A percentile compares a stretch with the other conserved stretches of the same genome.
These are phyloP conservation scores for Penicillium sp. DNA, from an alignment of 2,329 filamentous ascomycete genomes.

Conservation along the genomic window DNA sequence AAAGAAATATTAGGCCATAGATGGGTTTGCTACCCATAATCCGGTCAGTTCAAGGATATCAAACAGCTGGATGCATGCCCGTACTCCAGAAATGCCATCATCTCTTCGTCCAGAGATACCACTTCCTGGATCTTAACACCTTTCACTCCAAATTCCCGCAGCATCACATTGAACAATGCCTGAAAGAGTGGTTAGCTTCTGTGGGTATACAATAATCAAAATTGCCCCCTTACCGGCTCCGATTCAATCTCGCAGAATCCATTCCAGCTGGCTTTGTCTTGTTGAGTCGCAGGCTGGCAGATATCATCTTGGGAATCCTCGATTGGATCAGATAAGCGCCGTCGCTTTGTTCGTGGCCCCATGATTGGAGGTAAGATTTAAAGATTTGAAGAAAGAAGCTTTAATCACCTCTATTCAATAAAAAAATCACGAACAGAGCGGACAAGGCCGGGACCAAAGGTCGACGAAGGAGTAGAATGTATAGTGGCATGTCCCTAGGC, in stretches of 20 bases:
- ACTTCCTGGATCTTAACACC: constrained; percentile 74
- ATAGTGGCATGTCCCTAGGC: constrained; percentile 16
- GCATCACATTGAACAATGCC: constrained; percentile 82
- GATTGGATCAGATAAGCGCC: constrained; percentile 23
- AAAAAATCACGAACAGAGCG: no score
- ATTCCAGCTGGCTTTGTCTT: constrained; percentile 46
- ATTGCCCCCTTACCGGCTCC: constrained; percentile 61
- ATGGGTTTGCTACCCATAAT: constrained; percentile 60
- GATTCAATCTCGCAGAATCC: constrained; percentile 73
- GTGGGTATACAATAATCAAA: constrained; percentile 26
- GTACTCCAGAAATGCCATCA: constrained; percentile 62
- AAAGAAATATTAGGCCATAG: constrained; percentile 86
- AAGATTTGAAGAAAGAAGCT: not conserved
- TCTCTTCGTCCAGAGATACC: constrained; percentile 66
- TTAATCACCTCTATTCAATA: not conserved
- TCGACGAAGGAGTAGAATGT: no score
- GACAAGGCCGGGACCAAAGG: no score
- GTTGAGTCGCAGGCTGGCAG: constrained; percentile 30
- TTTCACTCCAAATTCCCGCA: constrained; percentile 72
- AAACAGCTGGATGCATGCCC: constrained; percentile 14
- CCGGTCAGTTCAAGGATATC: constrained; percentile 3
- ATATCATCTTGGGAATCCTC: constrained; percentile 27
- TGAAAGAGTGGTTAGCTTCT: constrained; percentile 32
- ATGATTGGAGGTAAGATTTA: constrained; percentile 19
- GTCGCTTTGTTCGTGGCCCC: constrained; percentile 31